These are phyloP conservation scores for Russula emetica DNA, from an alignment of 768 basidiomycete species.

Conservation along the genomic window DNA sequence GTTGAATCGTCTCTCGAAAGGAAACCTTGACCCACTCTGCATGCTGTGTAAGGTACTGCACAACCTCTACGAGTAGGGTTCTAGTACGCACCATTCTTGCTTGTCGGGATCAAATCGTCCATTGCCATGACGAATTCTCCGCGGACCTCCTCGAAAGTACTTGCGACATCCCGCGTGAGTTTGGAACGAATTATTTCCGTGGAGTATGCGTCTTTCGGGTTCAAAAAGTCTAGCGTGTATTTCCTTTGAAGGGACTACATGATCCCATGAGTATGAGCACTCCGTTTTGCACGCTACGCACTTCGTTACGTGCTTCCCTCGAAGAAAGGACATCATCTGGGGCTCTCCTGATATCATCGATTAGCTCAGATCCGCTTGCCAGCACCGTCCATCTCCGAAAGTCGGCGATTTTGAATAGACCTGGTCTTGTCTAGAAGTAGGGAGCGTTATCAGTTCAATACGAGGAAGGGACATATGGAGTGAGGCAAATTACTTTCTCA, in stretches of 20 bases:
- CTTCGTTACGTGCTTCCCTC: background rate
- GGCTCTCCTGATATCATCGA: background rate
- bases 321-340: background rate
- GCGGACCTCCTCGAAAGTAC: background rate
- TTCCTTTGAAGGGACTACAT: background rate
- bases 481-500: no score
- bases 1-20: conserved; percentile 24
- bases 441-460: no score
- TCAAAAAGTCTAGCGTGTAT: background rate
- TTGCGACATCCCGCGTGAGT: background rate
- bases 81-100: background rate
- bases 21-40: conserved; percentile 39
- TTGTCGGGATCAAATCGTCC: background rate
- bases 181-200: background rate
- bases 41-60: background rate
- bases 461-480: no score
- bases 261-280: background rate
- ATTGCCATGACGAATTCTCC: background rate
- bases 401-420: background rate
- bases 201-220: background rate
- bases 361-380: background rate
- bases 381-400: background rate
- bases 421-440: background rate
- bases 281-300: background rate
- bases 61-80: background rate